Evolutionary conservation across 805 yeast species (phyloP).

Genomic region (Phaffomyces antillensis): DNA sequence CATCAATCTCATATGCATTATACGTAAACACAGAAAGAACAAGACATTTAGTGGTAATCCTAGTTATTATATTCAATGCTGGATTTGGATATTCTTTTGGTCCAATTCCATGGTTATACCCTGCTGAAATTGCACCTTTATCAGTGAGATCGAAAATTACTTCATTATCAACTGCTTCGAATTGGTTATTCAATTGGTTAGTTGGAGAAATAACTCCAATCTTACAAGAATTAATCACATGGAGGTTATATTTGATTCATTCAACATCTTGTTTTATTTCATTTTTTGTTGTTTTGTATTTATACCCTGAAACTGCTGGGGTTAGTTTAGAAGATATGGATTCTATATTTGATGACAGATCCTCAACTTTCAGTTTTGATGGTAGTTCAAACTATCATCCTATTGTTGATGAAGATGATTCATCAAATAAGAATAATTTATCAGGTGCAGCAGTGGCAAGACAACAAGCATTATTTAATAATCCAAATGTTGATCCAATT

Average conservation of each 20-base stretch:
- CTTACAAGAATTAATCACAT: conserved; percentile 63
- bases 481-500: conserved; percentile 2
- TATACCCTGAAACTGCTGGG: conserved; percentile 90
- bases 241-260: conserved; percentile 80
- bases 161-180: conserved; percentile 82
- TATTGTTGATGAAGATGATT: not conserved
- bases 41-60: conserved; percentile 63
- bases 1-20: conserved; percentile 55
- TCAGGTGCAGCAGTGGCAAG: conserved; percentile 40
- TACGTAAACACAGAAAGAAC: conserved; percentile 45
- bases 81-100: conserved; percentile 92
- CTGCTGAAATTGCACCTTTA: conserved; percentile 81
- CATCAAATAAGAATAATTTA: conserved; percentile 10
- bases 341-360: conserved; percentile 70
- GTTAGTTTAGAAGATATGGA: conserved; percentile 89
- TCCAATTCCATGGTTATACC: conserved; percentile 86
- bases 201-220: conserved; percentile 92
- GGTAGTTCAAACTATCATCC: not conserved
- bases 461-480: conserved; percentile 24
- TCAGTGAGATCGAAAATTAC: conserved; percentile 86
- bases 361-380: conserved; percentile 25
- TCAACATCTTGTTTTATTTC: conserved; percentile 72
- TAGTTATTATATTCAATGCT: conserved; percentile 75
- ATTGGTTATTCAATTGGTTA: conserved; percentile 87
- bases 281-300: conserved; percentile 59